Percentiles rank a stretch among this genome's conserved stretches.
Conservation (phyloP, 371 early-diverging fungal genomes). For the Haplosporangium sp. region DNA sequence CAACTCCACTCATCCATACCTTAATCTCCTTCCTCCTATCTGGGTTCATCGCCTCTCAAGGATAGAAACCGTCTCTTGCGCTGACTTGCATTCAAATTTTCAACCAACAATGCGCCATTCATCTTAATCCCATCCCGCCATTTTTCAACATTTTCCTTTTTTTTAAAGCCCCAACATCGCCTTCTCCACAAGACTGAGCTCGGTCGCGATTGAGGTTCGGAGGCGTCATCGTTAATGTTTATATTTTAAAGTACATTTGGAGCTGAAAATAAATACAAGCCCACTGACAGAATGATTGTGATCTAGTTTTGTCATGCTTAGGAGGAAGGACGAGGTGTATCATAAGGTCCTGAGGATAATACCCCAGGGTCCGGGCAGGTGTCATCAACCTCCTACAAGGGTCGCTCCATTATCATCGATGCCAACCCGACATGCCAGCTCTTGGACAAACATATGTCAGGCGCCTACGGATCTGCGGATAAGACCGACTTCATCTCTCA, state of each 20-base stretch:
- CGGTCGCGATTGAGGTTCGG: not conserved
- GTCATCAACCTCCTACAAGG: constrained; percentile 1
- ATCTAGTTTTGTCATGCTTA: constrained; percentile 37
- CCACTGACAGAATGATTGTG: not conserved
- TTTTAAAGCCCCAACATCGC: not conserved
- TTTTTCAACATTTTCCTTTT: too few relatives aligned
- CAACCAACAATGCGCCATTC: too few relatives aligned
- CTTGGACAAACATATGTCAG: not conserved
- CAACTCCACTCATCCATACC: too few relatives aligned
- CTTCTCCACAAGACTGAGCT: not conserved
- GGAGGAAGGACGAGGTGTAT: constrained; percentile 47
- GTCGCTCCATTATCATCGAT: not conserved
- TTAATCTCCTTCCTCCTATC: too few relatives aligned
- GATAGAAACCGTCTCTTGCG: too few relatives aligned
- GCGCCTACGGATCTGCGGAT: not conserved
- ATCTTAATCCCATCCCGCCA: too few relatives aligned
- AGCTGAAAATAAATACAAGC: not conserved
- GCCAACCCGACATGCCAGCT: not conserved
- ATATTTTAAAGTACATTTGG: not conserved
- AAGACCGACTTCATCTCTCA: not conserved
- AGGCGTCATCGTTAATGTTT: not conserved
- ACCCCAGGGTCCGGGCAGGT: constrained; percentile 7
- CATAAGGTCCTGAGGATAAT: constrained; percentile 28
- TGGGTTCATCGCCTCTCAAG: too few relatives aligned
- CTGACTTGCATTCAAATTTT: too few relatives aligned